Evolutionary conservation across 176 grass and related monocot species (phyloP), one percentile per base, ranked within the genome.

Genomic region (Poa annua): DNA sequence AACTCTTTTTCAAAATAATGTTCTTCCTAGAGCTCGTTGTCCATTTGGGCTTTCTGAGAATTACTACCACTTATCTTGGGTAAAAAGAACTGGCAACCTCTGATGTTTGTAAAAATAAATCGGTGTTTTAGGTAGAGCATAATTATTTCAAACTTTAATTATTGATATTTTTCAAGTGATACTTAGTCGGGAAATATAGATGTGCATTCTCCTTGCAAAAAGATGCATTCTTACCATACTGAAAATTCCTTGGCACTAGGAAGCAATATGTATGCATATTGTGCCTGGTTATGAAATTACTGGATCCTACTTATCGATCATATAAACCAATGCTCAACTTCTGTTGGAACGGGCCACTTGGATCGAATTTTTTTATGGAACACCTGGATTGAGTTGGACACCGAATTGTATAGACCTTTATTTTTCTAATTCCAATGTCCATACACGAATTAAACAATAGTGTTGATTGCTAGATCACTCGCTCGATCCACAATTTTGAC

Each of bases 261-360:
- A 19, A 13, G 41, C 4, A 68, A 39, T 3, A 68, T 42, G 36
- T 42, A 42, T 42, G 66, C n/a, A 57, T 21, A 11, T 59, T 59
- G 9, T 59, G 9, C 20, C 20, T 41, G 19, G 10, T 42, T 69
- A 6, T 39, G 34, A 42, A 42, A 56, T 76, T 8, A 11, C 41
- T 11, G 74, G 9, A 67, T 38, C n/a, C 52, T 8, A 39, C 22
- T 25, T 25, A 32, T 41, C 13, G 3, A 44, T 25, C 0, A 8
- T 26, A 61, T 70, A 49, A 64, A 82, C 51, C 8, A 52, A 41
- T 81, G 25, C 24, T 76, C 26, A 36, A 39, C 73, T 77, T 75
- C 71, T 41, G 16, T 5, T 39, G 0, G 10, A 35, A 57, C 49
- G 17, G 49, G 9, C 57, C 38, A 47, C 50, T 25, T 75, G 19